Evolutionary conservation across 768 basidiomycete species (phyloP).

Genomic region (Lactarius tabidus): DNA sequence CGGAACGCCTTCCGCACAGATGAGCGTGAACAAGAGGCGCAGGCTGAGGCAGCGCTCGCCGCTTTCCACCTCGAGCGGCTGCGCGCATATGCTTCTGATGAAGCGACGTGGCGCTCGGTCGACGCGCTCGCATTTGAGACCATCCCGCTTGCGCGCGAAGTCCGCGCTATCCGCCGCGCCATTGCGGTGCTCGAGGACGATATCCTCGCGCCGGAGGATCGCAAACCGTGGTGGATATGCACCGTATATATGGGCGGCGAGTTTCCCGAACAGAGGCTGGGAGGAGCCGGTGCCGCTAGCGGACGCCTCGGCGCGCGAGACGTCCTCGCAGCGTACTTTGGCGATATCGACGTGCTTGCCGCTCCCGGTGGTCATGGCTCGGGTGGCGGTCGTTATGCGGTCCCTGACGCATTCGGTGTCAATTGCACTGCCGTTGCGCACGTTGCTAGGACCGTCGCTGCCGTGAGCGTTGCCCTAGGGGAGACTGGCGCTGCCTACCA

Average conservation of each 20-base stretch:
- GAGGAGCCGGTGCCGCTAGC: slow-evolving; percentile 28
- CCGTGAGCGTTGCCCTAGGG: slow-evolving; percentile 33
- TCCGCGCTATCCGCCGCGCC: slow-evolving; percentile 59
- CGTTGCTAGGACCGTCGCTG: slow-evolving; percentile 39
- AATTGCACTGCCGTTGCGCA: slow-evolving; percentile 61
- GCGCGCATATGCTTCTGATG: slow-evolving; percentile 46
- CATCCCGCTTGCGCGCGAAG: slow-evolving; percentile 61
- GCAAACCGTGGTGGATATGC: slow-evolving; percentile 75
- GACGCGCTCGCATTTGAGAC: slow-evolving; percentile 78
- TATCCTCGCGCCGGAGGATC: slow-evolving; percentile 22
- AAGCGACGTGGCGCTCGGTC: slow-evolving; percentile 49
- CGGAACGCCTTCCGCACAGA: slow-evolving; percentile 40
- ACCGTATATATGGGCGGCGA: slow-evolving; percentile 54
- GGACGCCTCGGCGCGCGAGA: slow-evolving; percentile 34
- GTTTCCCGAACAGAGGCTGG: slow-evolving; percentile 40
- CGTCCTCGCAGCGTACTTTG: slow-evolving; percentile 42
- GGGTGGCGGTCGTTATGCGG: slow-evolving; percentile 20
- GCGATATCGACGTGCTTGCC: slow-evolving; percentile 23
- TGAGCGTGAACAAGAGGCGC: slow-evolving; percentile 31
- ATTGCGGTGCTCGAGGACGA: slow-evolving; percentile 39
- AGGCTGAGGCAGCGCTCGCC: slow-evolving; percentile 49
- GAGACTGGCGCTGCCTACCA: slow-evolving; percentile 1
- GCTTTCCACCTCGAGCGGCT: slow-evolving; percentile 64
- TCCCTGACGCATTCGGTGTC: slow-evolving; percentile 60
- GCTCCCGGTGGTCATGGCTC: slow-evolving; percentile 12